Conservation (phyloP, 108 stramenopile species). For the Fragilaria crotonensis region DNA sequence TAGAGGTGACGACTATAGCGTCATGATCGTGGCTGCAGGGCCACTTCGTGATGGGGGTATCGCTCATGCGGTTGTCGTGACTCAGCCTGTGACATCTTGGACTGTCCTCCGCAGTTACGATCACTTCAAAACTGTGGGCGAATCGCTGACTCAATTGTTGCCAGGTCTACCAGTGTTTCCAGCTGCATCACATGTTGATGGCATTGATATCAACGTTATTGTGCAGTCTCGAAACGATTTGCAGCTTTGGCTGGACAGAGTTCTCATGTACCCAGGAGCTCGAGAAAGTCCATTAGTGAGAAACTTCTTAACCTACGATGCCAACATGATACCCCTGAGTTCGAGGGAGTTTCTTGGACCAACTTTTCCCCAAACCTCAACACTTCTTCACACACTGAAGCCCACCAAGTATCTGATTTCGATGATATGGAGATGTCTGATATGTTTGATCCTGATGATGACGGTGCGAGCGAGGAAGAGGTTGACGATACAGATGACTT, state of each 20-base stretch:
- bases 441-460: constrained; percentile 56
- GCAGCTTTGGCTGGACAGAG: constrained; percentile 58
- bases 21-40: constrained; percentile 33
- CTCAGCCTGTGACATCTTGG: constrained; percentile 80
- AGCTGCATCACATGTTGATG: constrained; percentile 3
- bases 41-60: constrained; percentile 27
- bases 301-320: constrained; percentile 69
- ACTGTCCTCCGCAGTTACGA: constrained; percentile 77
- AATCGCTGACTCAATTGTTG: constrained; percentile 28
- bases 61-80: constrained; percentile 69
- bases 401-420: constrained; percentile 18
- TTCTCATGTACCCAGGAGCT: constrained; percentile 52
- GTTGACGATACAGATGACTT: constrained; percentile 21
- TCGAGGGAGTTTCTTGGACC: constrained; percentile 70
- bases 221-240: constrained; percentile 45
- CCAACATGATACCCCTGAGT: constrained; percentile 81
- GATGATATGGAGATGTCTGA: constrained; percentile 87
- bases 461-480: constrained; percentile 17
- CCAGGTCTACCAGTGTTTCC: constrained; percentile 39
- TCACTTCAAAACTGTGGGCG: constrained; percentile 56
- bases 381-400: constrained; percentile 8
- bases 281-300: constrained; percentile 52
- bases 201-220: constrained; percentile 25
- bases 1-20: constrained; percentile 27
- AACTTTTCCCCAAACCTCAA: constrained; percentile 22